Percentiles rank a stretch among this genome's conserved stretches.
Evolutionary conservation across 306 rosid genomes (phyloP).

Genomic region (Gastrolobium bilobum): DNA sequence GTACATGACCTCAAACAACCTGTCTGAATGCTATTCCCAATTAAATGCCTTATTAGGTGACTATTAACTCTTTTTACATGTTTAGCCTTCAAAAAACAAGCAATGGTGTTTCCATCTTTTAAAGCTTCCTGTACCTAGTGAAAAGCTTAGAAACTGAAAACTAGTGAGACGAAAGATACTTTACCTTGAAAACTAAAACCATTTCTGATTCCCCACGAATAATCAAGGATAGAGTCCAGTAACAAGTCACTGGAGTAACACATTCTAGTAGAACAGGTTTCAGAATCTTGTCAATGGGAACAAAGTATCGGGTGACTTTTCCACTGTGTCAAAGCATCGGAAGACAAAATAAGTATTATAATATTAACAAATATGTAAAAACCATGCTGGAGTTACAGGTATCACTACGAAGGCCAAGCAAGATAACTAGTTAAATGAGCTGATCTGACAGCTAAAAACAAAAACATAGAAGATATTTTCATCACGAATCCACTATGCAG

Average conservation of each 20-base stretch:
- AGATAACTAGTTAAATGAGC: slow-evolving; percentile 30
- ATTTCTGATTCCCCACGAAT: slow-evolving; percentile 70
- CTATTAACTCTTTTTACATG: background rate
- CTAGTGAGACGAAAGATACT: background rate
- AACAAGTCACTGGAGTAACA: slow-evolving; percentile 92
- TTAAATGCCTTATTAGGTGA: slow-evolving; percentile 25
- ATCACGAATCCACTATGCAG: background rate
- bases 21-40: background rate
- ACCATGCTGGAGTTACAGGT: background rate
- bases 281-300: slow-evolving; percentile 81
- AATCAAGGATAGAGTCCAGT: slow-evolving; percentile 85
- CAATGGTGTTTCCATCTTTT: slow-evolving; percentile 9
- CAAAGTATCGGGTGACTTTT: slow-evolving; percentile 69
- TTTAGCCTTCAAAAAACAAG: slow-evolving; percentile 35
- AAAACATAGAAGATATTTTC: background rate
- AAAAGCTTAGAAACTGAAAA: slow-evolving; percentile 7
- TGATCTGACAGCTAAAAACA: slow-evolving; percentile 30
- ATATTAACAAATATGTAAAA: background rate
- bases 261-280: slow-evolving; percentile 84
- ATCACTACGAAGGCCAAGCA: slow-evolving; percentile 24
- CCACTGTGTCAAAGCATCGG: slow-evolving; percentile 59
- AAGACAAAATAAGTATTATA: background rate
- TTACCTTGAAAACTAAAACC: slow-evolving; percentile 80
- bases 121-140: background rate
- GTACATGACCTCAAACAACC: slow-evolving; percentile 1